phyloP scores from a whole-genome alignment of 176 grass and related monocot genomes.

The Cocos nucifera region DNA sequence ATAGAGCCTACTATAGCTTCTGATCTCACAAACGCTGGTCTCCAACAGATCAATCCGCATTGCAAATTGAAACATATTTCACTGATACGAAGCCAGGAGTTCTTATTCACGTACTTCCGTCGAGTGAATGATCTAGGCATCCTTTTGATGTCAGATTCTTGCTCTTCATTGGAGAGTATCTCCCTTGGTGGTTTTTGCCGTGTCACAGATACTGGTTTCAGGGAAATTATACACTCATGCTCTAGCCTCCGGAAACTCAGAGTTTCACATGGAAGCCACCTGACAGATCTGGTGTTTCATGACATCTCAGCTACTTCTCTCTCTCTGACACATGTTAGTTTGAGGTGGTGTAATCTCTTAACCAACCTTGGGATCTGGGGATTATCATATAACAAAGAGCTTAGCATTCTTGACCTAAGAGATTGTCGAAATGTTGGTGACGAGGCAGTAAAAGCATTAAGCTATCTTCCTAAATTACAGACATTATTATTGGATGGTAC shows the following conservation, averaged over 20 bases:
- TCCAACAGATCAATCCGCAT: slow-evolving; percentile 72
- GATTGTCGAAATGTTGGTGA: slow-evolving; percentile 77
- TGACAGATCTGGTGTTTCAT: slow-evolving; percentile 97
- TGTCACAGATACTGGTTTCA: slow-evolving; percentile 88
- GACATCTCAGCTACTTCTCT: slow-evolving; percentile 94
- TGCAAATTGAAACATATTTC: slow-evolving; percentile 85
- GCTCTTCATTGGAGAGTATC: slow-evolving; percentile 79
- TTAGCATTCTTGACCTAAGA: slow-evolving; percentile 75
- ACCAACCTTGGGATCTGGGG: slow-evolving; percentile 67
- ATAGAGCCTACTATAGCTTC: slow-evolving; percentile 56
- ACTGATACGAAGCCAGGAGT: slow-evolving; percentile 82
- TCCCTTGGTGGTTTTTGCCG: slow-evolving; percentile 81
- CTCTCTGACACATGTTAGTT: slow-evolving; percentile 86
- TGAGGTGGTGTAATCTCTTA: slow-evolving; percentile 81
- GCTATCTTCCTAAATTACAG: slow-evolving; percentile 60
- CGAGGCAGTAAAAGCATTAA: slow-evolving; percentile 71
- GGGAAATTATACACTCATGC: slow-evolving; percentile 83
- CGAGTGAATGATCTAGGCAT: slow-evolving; percentile 87
- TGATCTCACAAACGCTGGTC: slow-evolving; percentile 86
- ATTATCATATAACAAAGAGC: slow-evolving; percentile 84
- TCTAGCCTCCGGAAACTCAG: slow-evolving; percentile 74
- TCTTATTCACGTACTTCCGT: slow-evolving; percentile 66
- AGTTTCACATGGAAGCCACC: slow-evolving; percentile 65
- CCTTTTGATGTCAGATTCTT: slow-evolving; percentile 71
- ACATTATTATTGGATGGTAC: slow-evolving; percentile 58